These are phyloP conservation scores for Amphirosellinia nigrospora DNA, from an alignment of 495 filamentous ascomycete genomes.

Conservation along the genomic window DNA sequence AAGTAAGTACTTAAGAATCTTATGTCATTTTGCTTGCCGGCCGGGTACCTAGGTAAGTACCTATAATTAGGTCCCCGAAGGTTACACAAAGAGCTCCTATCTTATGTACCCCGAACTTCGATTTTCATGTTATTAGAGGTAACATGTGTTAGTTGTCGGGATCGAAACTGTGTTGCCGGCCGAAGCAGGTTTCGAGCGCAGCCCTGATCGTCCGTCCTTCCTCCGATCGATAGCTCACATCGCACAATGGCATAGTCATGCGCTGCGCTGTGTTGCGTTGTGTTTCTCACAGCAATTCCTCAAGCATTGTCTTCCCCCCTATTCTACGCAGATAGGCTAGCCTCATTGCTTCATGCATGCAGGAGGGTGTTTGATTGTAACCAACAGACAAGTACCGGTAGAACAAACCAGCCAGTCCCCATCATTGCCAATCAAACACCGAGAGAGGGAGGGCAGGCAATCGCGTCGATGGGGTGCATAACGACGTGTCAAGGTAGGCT, in stretches of 20 bases:
- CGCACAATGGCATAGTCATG: neutral
- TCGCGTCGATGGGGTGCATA: constrained; percentile 7
- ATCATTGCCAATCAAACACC: neutral
- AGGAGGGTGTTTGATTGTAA: constrained; percentile 21
- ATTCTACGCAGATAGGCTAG: constrained; percentile 12
- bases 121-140: neutral
- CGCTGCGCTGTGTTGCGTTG: neutral
- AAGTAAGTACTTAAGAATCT: neutral
- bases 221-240: constrained; percentile 5
- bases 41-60: neutral
- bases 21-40: neutral
- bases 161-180: neutral
- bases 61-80: neutral
- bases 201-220: neutral
- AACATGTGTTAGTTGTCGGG: neutral
- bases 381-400: neutral
- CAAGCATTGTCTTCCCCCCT: neutral
- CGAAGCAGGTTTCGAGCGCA: neutral
- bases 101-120: neutral
- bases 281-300: neutral
- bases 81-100: neutral
- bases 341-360: constrained; percentile 14
- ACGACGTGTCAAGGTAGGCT: constrained; percentile 18
- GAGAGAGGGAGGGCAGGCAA: neutral
- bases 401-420: neutral